phyloP scores from a whole-genome alignment of 192 early-diverging fungal species.

The Dimargaris cristalligena region DNA sequence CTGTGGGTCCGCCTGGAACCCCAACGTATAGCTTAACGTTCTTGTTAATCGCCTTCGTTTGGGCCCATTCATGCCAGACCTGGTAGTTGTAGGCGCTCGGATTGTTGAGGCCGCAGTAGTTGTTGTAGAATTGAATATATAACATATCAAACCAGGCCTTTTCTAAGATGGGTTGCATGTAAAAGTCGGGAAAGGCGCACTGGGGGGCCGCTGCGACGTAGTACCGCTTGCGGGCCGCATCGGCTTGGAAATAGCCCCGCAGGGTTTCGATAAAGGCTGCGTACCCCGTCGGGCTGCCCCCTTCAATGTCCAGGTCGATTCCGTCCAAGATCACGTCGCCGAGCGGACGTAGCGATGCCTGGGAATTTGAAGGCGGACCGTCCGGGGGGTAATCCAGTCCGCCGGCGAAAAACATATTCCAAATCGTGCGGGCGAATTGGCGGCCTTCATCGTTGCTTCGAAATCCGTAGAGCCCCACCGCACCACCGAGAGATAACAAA shows the following conservation, averaged over 20 bases:
- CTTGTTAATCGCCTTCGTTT: slow-evolving; percentile 33
- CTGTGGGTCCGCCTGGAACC: slow-evolving; percentile 35
- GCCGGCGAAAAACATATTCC: slow-evolving; percentile 61
- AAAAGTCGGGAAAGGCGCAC: slow-evolving; percentile 52
- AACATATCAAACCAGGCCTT: slow-evolving; percentile 48
- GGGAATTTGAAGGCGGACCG: not conserved
- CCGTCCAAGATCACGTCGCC: slow-evolving; percentile 53
- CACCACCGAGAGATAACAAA: slow-evolving; percentile 54
- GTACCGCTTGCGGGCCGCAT: slow-evolving; percentile 21
- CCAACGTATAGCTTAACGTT: slow-evolving; percentile 45
- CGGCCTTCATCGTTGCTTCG: slow-evolving; percentile 32
- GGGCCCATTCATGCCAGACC: slow-evolving; percentile 53
- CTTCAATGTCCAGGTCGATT: slow-evolving; percentile 55
- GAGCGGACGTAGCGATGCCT: slow-evolving; percentile 35
- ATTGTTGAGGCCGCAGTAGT: slow-evolving; percentile 42
- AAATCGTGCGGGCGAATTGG: slow-evolving; percentile 49
- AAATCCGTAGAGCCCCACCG: slow-evolving; percentile 45
- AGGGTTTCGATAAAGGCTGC: slow-evolving; percentile 37
- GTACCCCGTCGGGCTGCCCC: slow-evolving; percentile 36
- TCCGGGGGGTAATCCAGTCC: slow-evolving; percentile 14
- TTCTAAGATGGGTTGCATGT: slow-evolving; percentile 37
- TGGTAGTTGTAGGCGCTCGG: slow-evolving; percentile 51
- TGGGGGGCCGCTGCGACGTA: slow-evolving; percentile 55
- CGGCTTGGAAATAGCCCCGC: slow-evolving; percentile 30
- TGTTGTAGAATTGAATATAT: slow-evolving; percentile 72